These are phyloP conservation scores for Talaromyces islandicus DNA, from an alignment of 2,329 filamentous ascomycete genomes.

Conservation along the genomic window DNA sequence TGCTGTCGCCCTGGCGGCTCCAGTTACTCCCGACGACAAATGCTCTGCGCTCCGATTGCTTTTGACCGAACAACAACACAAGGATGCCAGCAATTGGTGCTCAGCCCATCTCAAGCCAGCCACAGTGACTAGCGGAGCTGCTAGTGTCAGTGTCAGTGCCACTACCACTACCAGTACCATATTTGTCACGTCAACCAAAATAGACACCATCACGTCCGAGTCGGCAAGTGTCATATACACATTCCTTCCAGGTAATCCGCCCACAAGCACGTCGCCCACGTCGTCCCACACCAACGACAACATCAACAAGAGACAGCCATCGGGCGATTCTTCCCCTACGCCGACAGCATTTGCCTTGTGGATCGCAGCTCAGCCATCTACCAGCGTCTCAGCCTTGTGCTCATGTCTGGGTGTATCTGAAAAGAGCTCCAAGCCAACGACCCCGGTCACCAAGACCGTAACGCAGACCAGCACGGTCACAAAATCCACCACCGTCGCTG, in stretches of 20 bases:
- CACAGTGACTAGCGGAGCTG: neutral
- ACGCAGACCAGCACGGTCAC: slow-evolving; percentile 2
- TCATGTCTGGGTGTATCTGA: neutral
- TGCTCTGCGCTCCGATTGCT: neutral
- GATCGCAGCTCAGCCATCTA: neutral
- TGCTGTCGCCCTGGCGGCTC: neutral
- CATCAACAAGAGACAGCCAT: neutral
- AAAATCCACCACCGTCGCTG: neutral
- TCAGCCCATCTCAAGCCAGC: neutral
- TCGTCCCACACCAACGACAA: neutral
- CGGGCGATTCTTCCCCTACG: neutral
- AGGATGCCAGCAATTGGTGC: neutral
- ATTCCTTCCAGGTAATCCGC: slow-evolving; percentile 7
- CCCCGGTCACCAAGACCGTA: neutral
- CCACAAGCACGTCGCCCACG: neutral
- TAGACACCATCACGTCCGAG: slow-evolving; percentile 1
- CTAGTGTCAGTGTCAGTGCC: neutral
- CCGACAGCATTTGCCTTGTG: neutral
- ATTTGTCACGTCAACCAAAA: neutral
- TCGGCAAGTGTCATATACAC: slow-evolving; percentile 4
- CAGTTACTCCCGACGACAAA: neutral
- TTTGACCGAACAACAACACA: neutral
- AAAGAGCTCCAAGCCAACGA: neutral
- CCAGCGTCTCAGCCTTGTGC: neutral
- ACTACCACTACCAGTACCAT: neutral